Evolutionary conservation across 257 asterid genomes (phyloP).

Genomic region (Solanum tacnaense): DNA sequence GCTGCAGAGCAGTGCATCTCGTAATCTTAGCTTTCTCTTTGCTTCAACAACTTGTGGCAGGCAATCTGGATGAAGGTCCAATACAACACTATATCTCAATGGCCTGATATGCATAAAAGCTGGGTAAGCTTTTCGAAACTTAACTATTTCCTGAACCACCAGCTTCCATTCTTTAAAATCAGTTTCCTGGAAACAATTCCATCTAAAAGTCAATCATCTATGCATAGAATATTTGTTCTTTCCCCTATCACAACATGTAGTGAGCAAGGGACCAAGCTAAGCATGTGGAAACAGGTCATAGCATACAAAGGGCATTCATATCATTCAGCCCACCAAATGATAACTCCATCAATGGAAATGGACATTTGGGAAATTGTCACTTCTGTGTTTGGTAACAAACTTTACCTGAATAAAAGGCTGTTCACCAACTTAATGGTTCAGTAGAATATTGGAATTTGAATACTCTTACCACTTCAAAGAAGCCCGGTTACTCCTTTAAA

Average conservation of each 20-base stretch:
- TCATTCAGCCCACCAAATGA: not conserved
- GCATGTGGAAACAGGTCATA: not conserved
- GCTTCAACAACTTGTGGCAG: conserved; percentile 45
- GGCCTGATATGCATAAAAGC: conserved; percentile 91
- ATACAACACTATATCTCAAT: conserved; percentile 76
- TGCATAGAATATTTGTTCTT: not conserved
- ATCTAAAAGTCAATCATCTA: conserved; percentile 10
- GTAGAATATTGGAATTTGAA: not conserved
- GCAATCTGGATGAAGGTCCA: conserved; percentile 81
- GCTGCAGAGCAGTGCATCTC: conserved; percentile 86
- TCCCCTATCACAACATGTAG: not conserved
- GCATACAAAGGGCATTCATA: not conserved
- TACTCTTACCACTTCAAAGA: not conserved
- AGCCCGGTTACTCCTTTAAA: not conserved
- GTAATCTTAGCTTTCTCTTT: conserved; percentile 64
- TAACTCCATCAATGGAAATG: not conserved
- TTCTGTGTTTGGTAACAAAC: not conserved
- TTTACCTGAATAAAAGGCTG: not conserved
- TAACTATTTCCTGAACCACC: conserved; percentile 89
- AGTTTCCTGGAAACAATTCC: conserved; percentile 70
- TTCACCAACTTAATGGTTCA: not conserved
- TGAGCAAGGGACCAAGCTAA: not conserved
- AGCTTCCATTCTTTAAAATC: conserved; percentile 98
- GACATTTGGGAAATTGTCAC: not conserved
- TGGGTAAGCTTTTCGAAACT: conserved; percentile 94